Evolutionary conservation across 208 protist species (phyloP), one percentile per base, ranked within the genome.

Genomic region (Leishmania tarentolae): DNA sequence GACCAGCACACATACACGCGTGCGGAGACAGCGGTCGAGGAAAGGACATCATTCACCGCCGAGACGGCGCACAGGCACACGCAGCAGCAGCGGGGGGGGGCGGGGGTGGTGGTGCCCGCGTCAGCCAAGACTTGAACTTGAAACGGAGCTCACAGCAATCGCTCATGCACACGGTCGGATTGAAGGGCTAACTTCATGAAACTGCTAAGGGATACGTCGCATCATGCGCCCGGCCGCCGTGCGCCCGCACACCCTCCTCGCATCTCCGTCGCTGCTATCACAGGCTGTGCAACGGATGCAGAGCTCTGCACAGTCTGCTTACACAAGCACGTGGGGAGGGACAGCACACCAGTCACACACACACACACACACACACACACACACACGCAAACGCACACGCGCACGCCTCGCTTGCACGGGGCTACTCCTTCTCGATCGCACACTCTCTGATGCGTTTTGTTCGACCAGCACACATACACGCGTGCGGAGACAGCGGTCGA

Each of bases 281-380:
- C 81, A 84, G 81, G 52, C 19, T 61, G 74, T 53, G 74, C 74
- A 77, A 77, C 74, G 40, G 56, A 28, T 52, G 21, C 46, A n/a
- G 37, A 57, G 13, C 24, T 65, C 31, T 77, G 74, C 74, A n/a
- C 74, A 77, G 46, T 76, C 75, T 84, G 81, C 53, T 84, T 84
- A 84, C 81, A 84, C 81, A 78, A 80, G 76, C 75, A 72, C 81
- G 81, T 84, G 11, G 59, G n/a, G n/a, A n/a, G n/a, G n/a, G n/a
- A n/a, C n/a, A n/a, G 24, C 53, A 13, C 53, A 24, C 4, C 53
- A 59, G 53, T 28, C 53, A 3, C 13, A 21, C 53, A 59, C 53
- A 28, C 53, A 0, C 47, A 52, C 11, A 0, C 47, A 15, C 47
- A 50, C 46, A 1, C 46, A 47, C 52, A n/a, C n/a, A n/a, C n/a